phyloP scores from a whole-genome alignment of 371 early-diverging fungal species.

The Catenaria anguillulae region DNA sequence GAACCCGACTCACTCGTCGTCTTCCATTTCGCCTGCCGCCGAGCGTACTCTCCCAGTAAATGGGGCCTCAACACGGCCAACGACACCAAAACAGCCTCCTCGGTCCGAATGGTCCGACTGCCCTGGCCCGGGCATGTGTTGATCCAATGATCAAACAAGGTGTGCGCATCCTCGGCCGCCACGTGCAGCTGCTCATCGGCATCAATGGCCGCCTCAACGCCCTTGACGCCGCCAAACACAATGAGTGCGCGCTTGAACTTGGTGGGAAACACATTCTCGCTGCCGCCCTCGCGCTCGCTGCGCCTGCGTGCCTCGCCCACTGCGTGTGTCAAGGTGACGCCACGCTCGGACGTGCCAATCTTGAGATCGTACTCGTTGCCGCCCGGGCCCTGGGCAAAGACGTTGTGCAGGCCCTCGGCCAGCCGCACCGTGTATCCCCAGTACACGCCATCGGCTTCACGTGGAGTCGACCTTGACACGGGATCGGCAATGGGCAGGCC shows the following conservation, averaged over 20 bases:
- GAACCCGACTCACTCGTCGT: too few relatives aligned
- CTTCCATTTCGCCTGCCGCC: too few relatives aligned
- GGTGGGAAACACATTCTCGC: neutral
- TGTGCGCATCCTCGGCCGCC: slow-evolving; percentile 40
- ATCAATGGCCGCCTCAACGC: slow-evolving; percentile 52
- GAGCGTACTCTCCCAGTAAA: too few relatives aligned
- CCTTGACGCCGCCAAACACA: slow-evolving; percentile 53
- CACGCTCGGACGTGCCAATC: slow-evolving; percentile 51
- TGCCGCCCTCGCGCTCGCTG: too few relatives aligned
- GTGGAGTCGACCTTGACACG: slow-evolving; percentile 44
- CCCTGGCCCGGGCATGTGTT: slow-evolving; percentile 46
- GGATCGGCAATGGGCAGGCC: slow-evolving; percentile 27
- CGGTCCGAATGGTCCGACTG: slow-evolving; percentile 45
- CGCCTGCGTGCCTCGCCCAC: too few relatives aligned
- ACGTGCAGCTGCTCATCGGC: slow-evolving; percentile 47
- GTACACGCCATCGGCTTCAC: slow-evolving; percentile 46
- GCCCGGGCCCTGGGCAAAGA: slow-evolving; percentile 16
- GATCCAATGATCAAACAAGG: slow-evolving; percentile 48
- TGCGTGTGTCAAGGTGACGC: slow-evolving; percentile 22
- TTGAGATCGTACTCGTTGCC: slow-evolving; percentile 52
- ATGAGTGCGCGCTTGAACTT: slow-evolving; percentile 38
- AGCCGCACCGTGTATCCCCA: slow-evolving; percentile 60
- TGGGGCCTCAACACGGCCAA: neutral
- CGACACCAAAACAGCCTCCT: slow-evolving; percentile 26
- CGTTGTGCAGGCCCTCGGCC: slow-evolving; percentile 41